Evolutionary conservation across 2,329 filamentous ascomycete genomes (phyloP).

Genomic region (Pseudocercospora vitis): DNA sequence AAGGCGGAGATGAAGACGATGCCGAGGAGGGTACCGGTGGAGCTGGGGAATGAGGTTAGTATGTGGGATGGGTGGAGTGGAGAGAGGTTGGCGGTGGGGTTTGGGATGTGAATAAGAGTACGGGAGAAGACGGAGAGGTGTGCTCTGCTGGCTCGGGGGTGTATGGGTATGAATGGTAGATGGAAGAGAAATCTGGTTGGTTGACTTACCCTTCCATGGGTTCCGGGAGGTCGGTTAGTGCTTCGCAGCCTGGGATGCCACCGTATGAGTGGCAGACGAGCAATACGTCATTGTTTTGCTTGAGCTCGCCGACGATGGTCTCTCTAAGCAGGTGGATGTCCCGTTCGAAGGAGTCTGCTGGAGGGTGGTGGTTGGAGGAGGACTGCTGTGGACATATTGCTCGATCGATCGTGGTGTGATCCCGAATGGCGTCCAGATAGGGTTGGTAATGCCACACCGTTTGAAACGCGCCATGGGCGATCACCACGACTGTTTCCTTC

Average conservation of each 20-base stretch:
- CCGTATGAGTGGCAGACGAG: constrained; percentile 26
- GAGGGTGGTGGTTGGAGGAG: constrained; percentile 14
- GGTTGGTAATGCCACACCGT: constrained; percentile 22
- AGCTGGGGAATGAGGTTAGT: too few species aligned
- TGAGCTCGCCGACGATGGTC: constrained; percentile 15
- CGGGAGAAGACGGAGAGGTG: too few species aligned
- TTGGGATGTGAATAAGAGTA: too few species aligned
- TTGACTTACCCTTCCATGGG: constrained; percentile 5
- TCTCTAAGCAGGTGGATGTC: constrained; percentile 17
- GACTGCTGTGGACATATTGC: constrained; percentile 19
- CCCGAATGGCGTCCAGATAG: constrained; percentile 13
- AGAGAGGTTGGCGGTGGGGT: too few species aligned
- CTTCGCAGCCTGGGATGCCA: constrained; percentile 26
- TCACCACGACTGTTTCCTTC: constrained; percentile 16
- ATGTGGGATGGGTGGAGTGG: too few species aligned
- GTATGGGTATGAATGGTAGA: too few species aligned
- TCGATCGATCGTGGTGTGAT: constrained; percentile 13
- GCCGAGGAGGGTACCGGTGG: constrained; percentile 15
- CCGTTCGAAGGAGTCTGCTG: constrained; percentile 14
- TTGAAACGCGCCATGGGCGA: constrained; percentile 25
- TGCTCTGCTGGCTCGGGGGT: too few species aligned
- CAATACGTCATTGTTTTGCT: constrained; percentile 18
- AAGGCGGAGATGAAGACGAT: constrained; percentile 29
- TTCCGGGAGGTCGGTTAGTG: constrained; percentile 16
- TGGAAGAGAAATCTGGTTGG: too few species aligned